These are phyloP conservation scores for Trichoderma orchidacearum DNA, from an alignment of 495 filamentous ascomycete species.

Conservation along the genomic window DNA sequence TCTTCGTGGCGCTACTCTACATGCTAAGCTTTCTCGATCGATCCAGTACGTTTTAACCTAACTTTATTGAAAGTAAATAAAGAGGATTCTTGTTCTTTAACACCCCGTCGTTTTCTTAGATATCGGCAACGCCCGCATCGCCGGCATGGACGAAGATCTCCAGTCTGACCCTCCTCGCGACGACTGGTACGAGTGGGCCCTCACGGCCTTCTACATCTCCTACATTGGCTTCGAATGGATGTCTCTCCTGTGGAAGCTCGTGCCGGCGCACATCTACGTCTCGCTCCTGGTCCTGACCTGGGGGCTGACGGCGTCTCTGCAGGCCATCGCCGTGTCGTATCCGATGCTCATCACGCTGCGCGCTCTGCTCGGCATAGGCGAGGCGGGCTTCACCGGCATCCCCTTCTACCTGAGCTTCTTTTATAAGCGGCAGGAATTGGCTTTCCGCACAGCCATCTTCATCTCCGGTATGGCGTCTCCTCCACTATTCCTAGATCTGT, in stretches of 20 bases:
- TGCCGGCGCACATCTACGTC: slow-evolving; percentile 46
- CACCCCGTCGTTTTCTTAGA: slow-evolving; percentile 27
- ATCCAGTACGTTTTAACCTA: slow-evolving; percentile 44
- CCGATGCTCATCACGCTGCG: slow-evolving; percentile 54
- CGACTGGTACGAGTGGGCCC: slow-evolving; percentile 63
- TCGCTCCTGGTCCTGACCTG: slow-evolving; percentile 52
- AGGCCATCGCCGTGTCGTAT: slow-evolving; percentile 57
- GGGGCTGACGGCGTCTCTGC: slow-evolving; percentile 58
- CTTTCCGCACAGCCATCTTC: slow-evolving; percentile 70
- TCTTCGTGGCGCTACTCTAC: slow-evolving; percentile 72
- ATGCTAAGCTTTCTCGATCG: slow-evolving; percentile 70
- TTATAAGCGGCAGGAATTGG: slow-evolving; percentile 70
- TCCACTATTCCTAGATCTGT: slow-evolving; percentile 41
- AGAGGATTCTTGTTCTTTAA: no score
- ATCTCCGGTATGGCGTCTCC: slow-evolving; percentile 43
- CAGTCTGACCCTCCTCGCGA: slow-evolving; percentile 45
- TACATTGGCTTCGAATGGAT: slow-evolving; percentile 60
- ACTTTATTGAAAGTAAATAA: no score
- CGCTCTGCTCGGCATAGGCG: slow-evolving; percentile 54
- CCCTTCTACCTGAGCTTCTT: slow-evolving; percentile 78
- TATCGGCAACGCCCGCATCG: slow-evolving; percentile 68
- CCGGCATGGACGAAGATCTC: slow-evolving; percentile 56
- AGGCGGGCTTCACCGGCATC: slow-evolving; percentile 65
- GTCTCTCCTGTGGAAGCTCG: slow-evolving; percentile 61
- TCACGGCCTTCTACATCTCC: slow-evolving; percentile 64